Percentiles rank a stretch among this genome's conserved stretches.
Evolutionary conservation across 805 yeast genomes (phyloP).

Genomic region (Saccharomycopsis olivae): DNA sequence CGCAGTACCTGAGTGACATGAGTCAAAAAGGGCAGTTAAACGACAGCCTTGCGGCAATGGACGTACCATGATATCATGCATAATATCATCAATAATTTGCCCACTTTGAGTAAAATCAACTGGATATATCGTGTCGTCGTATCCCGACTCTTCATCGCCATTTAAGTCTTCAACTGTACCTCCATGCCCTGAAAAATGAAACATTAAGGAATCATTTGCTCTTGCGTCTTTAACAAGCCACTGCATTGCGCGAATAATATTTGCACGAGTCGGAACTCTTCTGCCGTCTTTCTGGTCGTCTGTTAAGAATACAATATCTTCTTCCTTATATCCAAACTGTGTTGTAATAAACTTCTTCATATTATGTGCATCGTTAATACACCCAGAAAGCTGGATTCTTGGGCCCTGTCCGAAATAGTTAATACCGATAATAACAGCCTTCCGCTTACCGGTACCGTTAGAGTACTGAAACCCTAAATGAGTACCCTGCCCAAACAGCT

Average conservation of each 20-base stretch:
- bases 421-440: conserved; percentile 70
- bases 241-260: conserved; percentile 68
- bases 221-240: conserved; percentile 69
- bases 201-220: conserved; percentile 68
- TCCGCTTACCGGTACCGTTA: conserved; percentile 58
- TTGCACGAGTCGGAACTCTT: conserved; percentile 53
- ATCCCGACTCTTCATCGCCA: conserved; percentile 70
- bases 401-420: conserved; percentile 53
- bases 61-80: conserved; percentile 62
- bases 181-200: conserved; percentile 86
- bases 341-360: conserved; percentile 31
- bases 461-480: conserved; percentile 34
- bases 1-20: conserved; percentile 81
- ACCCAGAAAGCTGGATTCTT: conserved; percentile 53
- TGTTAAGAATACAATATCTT: conserved; percentile 49
- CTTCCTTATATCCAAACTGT: conserved; percentile 37
- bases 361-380: conserved; percentile 66
- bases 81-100: conserved; percentile 59
- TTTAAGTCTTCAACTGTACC: conserved; percentile 58
- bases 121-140: conserved; percentile 65
- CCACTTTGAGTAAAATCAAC: conserved; percentile 61
- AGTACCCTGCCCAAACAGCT: neutral
- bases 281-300: conserved; percentile 42
- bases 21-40: conserved; percentile 71
- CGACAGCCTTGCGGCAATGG: conserved; percentile 66